Percentiles rank a stretch among this genome's conserved stretches.
These are phyloP conservation scores for Nakazawaea molendinolei DNA, from an alignment of 805 yeast species.

Conservation along the genomic window DNA sequence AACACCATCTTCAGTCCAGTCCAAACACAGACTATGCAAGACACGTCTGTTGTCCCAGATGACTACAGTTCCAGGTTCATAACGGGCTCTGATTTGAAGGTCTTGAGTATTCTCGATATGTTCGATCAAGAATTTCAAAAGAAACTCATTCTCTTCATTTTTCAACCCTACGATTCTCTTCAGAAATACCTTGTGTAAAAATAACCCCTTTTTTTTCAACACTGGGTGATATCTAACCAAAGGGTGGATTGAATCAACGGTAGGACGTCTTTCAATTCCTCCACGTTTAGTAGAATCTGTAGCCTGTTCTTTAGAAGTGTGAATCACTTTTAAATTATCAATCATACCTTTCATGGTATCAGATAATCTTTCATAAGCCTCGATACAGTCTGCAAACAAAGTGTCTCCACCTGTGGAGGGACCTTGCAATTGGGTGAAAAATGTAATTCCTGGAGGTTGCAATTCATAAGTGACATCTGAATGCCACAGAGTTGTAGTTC, in stretches of 20 bases:
- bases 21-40: slow-evolving; percentile 62
- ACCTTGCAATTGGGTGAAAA: slow-evolving; percentile 55
- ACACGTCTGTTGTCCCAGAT: slow-evolving; percentile 77
- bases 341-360: slow-evolving; percentile 55
- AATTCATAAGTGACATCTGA: slow-evolving; percentile 69
- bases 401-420: slow-evolving; percentile 74
- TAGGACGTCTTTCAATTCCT: slow-evolving; percentile 58
- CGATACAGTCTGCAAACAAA: slow-evolving; percentile 63
- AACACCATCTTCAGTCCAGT: slow-evolving; percentile 60
- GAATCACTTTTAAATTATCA: slow-evolving; percentile 57
- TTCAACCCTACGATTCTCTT: slow-evolving; percentile 67
- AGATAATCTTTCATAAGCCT: slow-evolving; percentile 67
- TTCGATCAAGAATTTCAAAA: slow-evolving; percentile 49
- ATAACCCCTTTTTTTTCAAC: slow-evolving; percentile 52
- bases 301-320: slow-evolving; percentile 70
- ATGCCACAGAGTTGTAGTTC: slow-evolving; percentile 50
- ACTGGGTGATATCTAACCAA: slow-evolving; percentile 70
- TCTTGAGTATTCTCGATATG: slow-evolving; percentile 49
- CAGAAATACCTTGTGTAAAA: slow-evolving; percentile 53
- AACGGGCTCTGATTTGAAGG: slow-evolving; percentile 61
- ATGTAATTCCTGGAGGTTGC: slow-evolving; percentile 68
- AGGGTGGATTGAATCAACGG: slow-evolving; percentile 62
- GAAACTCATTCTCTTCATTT: slow-evolving; percentile 58
- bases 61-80: slow-evolving; percentile 67
- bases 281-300: slow-evolving; percentile 45